phyloP scores from a whole-genome alignment of 2,329 filamentous ascomycete species.

The Trichophyton benhamiae region DNA sequence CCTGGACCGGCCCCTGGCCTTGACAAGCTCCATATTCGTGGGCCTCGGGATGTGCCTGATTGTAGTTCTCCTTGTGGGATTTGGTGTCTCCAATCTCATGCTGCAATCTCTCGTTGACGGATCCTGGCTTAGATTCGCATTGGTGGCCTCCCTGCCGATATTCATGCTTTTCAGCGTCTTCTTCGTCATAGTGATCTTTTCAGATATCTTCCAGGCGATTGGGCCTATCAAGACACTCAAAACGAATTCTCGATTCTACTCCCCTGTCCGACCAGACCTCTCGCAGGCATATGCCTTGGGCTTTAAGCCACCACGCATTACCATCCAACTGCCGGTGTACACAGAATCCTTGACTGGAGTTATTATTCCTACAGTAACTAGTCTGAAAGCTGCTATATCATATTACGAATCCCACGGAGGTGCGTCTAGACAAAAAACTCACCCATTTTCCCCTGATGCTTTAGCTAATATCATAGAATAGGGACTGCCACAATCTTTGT shows the following conservation, averaged over 20 bases:
- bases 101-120: slow-evolving; percentile 29
- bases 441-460: no score
- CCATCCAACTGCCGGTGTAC: slow-evolving; percentile 78
- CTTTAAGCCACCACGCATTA: slow-evolving; percentile 35
- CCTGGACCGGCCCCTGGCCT: slow-evolving; percentile 30
- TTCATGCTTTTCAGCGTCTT: slow-evolving; percentile 33
- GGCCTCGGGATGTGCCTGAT: slow-evolving; percentile 29
- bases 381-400: slow-evolving; percentile 45
- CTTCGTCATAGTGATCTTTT: slow-evolving; percentile 39
- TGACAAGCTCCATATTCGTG: slow-evolving; percentile 30
- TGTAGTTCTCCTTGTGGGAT: slow-evolving; percentile 30
- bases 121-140: slow-evolving; percentile 21
- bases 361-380: slow-evolving; percentile 45
- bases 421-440: background rate
- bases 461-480: background rate
- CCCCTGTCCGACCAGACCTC: slow-evolving; percentile 18
- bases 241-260: slow-evolving; percentile 37
- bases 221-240: slow-evolving; percentile 37
- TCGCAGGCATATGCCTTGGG: slow-evolving; percentile 13
- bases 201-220: slow-evolving; percentile 41
- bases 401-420: slow-evolving; percentile 43
- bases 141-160: slow-evolving; percentile 25
- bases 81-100: slow-evolving; percentile 29
- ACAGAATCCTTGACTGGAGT: slow-evolving; percentile 68
- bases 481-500: slow-evolving; percentile 28